A percentile compares a stretch with the other conserved stretches of the same genome.
Evolutionary conservation across 495 filamentous ascomycete species (phyloP).

Genomic region (Bacidia rubella): DNA sequence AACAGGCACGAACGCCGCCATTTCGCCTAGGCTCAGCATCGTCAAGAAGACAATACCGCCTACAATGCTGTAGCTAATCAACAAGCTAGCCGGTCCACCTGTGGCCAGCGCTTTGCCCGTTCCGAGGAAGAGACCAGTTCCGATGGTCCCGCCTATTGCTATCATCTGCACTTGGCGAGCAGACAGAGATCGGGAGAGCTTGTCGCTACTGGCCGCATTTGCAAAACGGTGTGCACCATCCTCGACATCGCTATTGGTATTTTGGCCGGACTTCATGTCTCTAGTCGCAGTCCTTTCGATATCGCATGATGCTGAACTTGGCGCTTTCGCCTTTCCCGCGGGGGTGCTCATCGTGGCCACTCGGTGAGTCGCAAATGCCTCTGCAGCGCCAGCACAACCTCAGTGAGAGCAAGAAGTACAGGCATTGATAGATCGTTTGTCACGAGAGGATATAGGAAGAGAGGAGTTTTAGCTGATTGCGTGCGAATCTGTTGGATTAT

Average conservation of each 20-base stretch:
- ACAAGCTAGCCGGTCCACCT: conserved; percentile 49
- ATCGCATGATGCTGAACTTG: neutral
- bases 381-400: too few species aligned
- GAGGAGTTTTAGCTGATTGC: neutral
- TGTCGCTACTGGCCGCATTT: conserved; percentile 16
- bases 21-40: conserved; percentile 37
- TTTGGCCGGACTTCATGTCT: conserved; percentile 17
- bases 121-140: conserved; percentile 52
- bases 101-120: conserved; percentile 43
- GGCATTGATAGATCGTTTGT: too few species aligned
- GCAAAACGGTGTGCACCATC: conserved; percentile 12
- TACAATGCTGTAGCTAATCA: conserved; percentile 40
- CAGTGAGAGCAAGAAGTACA: too few species aligned
- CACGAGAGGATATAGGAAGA: neutral
- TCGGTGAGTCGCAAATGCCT: too few species aligned
- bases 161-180: conserved; percentile 49
- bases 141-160: conserved; percentile 50
- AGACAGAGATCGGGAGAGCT: conserved; percentile 26
- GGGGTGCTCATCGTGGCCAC: too few species aligned
- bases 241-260: conserved; percentile 12
- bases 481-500: neutral
- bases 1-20: conserved; percentile 37
- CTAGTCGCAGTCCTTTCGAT: neutral
- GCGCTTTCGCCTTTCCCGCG: too few species aligned
- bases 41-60: conserved; percentile 37